These are phyloP conservation scores for Iberis amara DNA, from an alignment of 441 rosid genomes.

Conservation along the genomic window DNA sequence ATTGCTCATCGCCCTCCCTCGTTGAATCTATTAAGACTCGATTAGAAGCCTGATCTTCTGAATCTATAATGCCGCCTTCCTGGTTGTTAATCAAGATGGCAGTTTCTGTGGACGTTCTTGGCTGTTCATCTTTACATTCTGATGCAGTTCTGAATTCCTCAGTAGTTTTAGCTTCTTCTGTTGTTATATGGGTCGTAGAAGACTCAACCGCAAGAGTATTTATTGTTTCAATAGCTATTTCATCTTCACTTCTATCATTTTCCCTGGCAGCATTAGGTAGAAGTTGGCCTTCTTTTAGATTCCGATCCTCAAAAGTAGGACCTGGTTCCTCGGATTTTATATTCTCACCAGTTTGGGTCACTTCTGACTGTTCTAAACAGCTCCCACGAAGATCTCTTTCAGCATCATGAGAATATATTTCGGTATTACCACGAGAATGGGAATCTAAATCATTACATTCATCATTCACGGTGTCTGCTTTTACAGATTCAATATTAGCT, in stretches of 20 bases:
- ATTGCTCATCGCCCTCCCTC: slow-evolving; percentile 35
- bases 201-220: slow-evolving; percentile 15
- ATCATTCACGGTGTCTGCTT: slow-evolving; percentile 21
- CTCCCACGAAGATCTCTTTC: slow-evolving; percentile 40
- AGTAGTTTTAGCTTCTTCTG: slow-evolving; percentile 13
- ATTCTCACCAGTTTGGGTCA: slow-evolving; percentile 34
- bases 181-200: slow-evolving; percentile 21
- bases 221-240: slow-evolving; percentile 23
- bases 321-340: slow-evolving; percentile 26
- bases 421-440: slow-evolving; percentile 23
- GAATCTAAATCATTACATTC: slow-evolving; percentile 18
- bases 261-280: slow-evolving; percentile 26
- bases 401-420: slow-evolving; percentile 29
- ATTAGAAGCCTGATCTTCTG: slow-evolving; percentile 30
- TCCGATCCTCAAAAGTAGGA: slow-evolving; percentile 30
- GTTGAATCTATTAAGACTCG: slow-evolving; percentile 26
- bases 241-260: slow-evolving; percentile 33
- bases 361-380: slow-evolving; percentile 41
- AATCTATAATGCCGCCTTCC: slow-evolving; percentile 33
- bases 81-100: slow-evolving; percentile 29
- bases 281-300: slow-evolving; percentile 18
- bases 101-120: slow-evolving; percentile 32
- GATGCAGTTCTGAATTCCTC: slow-evolving; percentile 21
- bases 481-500: slow-evolving; percentile 26
- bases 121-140: slow-evolving; percentile 37